These are phyloP conservation scores for Candida sp. DNA, from an alignment of 1,139 yeast species.

Conservation along the genomic window DNA sequence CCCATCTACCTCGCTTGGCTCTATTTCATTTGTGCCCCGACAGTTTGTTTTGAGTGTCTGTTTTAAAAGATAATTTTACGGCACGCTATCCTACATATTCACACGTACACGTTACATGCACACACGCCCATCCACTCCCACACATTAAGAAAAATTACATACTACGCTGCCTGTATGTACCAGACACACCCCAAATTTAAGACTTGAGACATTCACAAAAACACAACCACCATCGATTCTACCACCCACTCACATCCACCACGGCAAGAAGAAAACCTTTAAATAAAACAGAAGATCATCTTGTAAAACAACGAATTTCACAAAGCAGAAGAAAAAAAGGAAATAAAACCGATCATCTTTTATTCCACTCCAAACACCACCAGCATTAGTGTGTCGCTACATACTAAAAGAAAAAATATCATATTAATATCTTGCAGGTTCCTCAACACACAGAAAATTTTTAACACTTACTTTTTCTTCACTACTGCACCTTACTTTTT, in stretches of 20 bases:
- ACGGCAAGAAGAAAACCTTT: no score
- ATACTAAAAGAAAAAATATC: background rate
- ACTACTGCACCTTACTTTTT: background rate
- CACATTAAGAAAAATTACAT: background rate
- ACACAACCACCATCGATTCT: background rate
- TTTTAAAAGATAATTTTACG: background rate
- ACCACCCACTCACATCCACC: no score
- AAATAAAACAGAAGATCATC: background rate
- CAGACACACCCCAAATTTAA: background rate
- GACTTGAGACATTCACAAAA: slow-evolving; percentile 1
- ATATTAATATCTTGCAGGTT: slow-evolving; percentile 1
- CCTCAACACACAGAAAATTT: background rate
- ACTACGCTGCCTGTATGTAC: background rate
- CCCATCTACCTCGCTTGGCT: no score
- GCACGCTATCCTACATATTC: background rate
- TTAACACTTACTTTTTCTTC: background rate
- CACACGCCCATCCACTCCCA: background rate
- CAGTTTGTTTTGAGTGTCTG: background rate
- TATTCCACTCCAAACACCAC: background rate
- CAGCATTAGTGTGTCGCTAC: background rate
- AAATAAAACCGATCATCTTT: background rate
- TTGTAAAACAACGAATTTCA: background rate
- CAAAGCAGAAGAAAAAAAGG: background rate
- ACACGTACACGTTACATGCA: background rate
- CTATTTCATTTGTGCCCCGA: background rate